Evolutionary conservation across 257 asterid species (phyloP), one percentile per base, ranked within the genome.

Genomic region (Lycium ferocissimum): DNA sequence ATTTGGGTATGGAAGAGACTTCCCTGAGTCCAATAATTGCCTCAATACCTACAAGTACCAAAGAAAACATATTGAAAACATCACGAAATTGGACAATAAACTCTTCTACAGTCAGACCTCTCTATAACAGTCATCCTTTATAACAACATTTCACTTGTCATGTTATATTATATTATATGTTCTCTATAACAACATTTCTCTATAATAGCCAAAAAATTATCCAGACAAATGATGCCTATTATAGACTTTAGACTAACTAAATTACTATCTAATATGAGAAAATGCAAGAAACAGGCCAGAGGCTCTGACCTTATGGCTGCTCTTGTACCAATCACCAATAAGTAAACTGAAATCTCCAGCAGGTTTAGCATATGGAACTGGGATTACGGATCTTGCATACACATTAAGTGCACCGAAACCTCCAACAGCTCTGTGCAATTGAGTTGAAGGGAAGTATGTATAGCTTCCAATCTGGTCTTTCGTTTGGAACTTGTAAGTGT

Each of bases 391-490:
- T 90, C 99, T 89, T 11, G 97, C 95, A 84, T 90, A 89, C 75
- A 95, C 90, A 54, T 94, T 96, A 65, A 96, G 90, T 1, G 97
- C 93, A 14, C 99, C 98, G 51, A 93, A 95, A 4, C 95, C 99
- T 87, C 99, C 99, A 26, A 93, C 94, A 78, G 97, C 95, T 88
- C 92, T 85, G 89, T 96, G 99, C 97, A 96, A 91, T 47, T 85
- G 91, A 80, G 98, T 95, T 38, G 98, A 96, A 10, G 99, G 98
- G 65, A 94, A 96, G 87, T 96, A 96, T 2, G 93, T 88, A 88
- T 95, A 96, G 92, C 95, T 93, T 47, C 99, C 99, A 66, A 96
- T 96, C 85, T 96, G 99, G 89, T 96, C 99, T 86, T 96, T 96
- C 0, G 94, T 87, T 86, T 96, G 99, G 91, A 96, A 92, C 89